phyloP scores from a whole-genome alignment of 352 stramenopile species.

The Aphanomyces astaci region DNA sequence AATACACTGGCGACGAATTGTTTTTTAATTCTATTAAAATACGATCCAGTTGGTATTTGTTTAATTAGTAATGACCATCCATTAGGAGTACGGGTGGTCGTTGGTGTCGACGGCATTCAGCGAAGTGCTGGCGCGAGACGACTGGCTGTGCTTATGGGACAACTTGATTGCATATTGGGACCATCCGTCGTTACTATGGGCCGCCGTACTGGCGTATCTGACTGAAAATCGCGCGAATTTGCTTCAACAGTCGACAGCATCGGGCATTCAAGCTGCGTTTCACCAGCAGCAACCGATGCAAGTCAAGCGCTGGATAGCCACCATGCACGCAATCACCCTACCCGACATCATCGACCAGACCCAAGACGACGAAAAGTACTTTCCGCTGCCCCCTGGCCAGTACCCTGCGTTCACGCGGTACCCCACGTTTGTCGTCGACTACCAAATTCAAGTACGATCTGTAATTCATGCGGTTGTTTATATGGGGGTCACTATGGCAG shows the following conservation, averaged over 20 bases:
- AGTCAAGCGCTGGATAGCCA: slow-evolving; percentile 47
- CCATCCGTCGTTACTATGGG: slow-evolving; percentile 50
- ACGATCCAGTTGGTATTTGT: too few species aligned
- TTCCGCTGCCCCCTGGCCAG: slow-evolving; percentile 56
- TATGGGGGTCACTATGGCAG: too few species aligned
- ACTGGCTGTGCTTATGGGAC: slow-evolving; percentile 87
- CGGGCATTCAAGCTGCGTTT: slow-evolving; percentile 79
- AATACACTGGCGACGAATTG: too few species aligned
- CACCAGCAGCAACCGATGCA: slow-evolving; percentile 78
- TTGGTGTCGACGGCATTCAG: slow-evolving; percentile 83
- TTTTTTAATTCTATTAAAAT: too few species aligned
- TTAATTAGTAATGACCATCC: not conserved
- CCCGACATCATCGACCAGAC: not conserved
- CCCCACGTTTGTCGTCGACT: slow-evolving; percentile 73
- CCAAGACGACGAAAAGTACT: slow-evolving; percentile 32
- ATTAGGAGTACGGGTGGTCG: slow-evolving; percentile 62
- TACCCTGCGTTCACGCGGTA: slow-evolving; percentile 79
- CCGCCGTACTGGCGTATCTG: slow-evolving; percentile 64
- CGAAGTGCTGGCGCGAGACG: slow-evolving; percentile 77
- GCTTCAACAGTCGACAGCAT: slow-evolving; percentile 39
- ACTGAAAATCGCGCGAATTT: slow-evolving; percentile 60
- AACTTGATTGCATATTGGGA: slow-evolving; percentile 70
- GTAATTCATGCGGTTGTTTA: too few species aligned
- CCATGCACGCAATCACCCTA: not conserved
- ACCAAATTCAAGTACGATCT: slow-evolving; percentile 65